These are phyloP conservation scores for Plantago ovata DNA, from an alignment of 257 asterid genomes.

Conservation along the genomic window DNA sequence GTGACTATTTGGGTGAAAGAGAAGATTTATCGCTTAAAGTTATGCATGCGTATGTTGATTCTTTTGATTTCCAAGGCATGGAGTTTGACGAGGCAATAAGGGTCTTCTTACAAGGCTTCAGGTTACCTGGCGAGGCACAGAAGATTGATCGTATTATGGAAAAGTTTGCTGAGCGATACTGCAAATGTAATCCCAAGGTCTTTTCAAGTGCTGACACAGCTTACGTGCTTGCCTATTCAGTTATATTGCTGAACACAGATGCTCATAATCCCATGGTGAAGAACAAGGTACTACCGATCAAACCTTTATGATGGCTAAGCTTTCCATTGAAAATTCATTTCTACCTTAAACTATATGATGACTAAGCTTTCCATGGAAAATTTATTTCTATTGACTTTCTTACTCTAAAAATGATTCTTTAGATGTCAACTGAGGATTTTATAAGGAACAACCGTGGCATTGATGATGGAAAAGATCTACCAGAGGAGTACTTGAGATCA, in stretches of 20 bases:
- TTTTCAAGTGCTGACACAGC: conserved; percentile 98
- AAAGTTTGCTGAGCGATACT: conserved; percentile 92
- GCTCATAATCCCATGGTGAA: conserved; percentile 98
- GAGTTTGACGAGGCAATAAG: conserved; percentile 97
- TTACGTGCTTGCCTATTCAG: conserved; percentile 97
- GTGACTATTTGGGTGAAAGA: conserved; percentile 99
- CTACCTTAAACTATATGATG: conserved; percentile 16
- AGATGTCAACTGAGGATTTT: conserved; percentile 98
- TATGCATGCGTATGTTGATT: conserved; percentile 97
- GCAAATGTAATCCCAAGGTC: conserved; percentile 86
- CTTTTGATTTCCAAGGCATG: conserved; percentile 90
- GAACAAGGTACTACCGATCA: conserved; percentile 67
- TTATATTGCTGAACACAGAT: conserved; percentile 94
- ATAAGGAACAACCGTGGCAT: conserved; percentile 93
- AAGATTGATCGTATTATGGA: conserved; percentile 99
- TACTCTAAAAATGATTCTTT: conserved; percentile 20
- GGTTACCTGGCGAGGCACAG: conserved; percentile 99
- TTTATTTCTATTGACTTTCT: conserved; percentile 14
- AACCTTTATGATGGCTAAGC: conserved; percentile 19
- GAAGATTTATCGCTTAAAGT: conserved; percentile 92
- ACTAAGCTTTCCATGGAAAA: conserved; percentile 9
- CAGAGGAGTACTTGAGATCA: conserved; percentile 93
- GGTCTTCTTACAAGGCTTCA: conserved; percentile 82
- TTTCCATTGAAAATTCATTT: conserved; percentile 4
- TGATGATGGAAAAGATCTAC: conserved; percentile 96